Evolutionary conservation across 225 moss, liverwort and hornwort genomes (phyloP).

Genomic region (Asterella californica): DNA sequence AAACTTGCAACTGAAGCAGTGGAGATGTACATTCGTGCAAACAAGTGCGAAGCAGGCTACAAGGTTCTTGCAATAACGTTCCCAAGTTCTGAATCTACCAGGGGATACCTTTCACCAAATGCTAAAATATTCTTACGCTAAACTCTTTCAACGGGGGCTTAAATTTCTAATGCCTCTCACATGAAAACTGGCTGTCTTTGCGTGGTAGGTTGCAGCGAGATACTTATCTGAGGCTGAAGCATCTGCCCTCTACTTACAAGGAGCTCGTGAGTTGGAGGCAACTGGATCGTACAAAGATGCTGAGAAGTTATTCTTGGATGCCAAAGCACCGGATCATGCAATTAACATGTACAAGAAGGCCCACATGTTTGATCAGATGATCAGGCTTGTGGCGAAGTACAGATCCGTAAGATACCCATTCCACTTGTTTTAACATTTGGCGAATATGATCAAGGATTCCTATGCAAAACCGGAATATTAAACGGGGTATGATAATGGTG

Average conservation of each 20-base stretch:
- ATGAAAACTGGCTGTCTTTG: background rate
- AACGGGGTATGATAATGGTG: too few relatives aligned
- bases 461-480: too few relatives aligned
- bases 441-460: too few relatives aligned
- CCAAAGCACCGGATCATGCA: conserved; percentile 77
- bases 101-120: background rate
- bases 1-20: conserved; percentile 82
- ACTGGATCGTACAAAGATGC: conserved; percentile 73
- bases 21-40: conserved; percentile 90
- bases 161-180: background rate
- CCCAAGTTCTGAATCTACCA: background rate
- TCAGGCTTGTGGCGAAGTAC: conserved; percentile 73
- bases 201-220: conserved; percentile 64
- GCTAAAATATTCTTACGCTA: too few relatives aligned
- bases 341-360: conserved; percentile 95
- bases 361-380: conserved; percentile 74
- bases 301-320: conserved; percentile 84
- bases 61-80: conserved; percentile 41
- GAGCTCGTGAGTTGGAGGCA: conserved; percentile 75
- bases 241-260: conserved; percentile 66
- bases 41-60: conserved; percentile 87
- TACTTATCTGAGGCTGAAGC: conserved; percentile 72
- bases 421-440: background rate
- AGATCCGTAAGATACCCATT: conserved; percentile 47
- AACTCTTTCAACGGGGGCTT: too few relatives aligned